Evolutionary conservation across 2,329 filamentous ascomycete genomes (phyloP), one percentile per base, ranked within the genome.

Genomic region (Diaporthe citri): DNA sequence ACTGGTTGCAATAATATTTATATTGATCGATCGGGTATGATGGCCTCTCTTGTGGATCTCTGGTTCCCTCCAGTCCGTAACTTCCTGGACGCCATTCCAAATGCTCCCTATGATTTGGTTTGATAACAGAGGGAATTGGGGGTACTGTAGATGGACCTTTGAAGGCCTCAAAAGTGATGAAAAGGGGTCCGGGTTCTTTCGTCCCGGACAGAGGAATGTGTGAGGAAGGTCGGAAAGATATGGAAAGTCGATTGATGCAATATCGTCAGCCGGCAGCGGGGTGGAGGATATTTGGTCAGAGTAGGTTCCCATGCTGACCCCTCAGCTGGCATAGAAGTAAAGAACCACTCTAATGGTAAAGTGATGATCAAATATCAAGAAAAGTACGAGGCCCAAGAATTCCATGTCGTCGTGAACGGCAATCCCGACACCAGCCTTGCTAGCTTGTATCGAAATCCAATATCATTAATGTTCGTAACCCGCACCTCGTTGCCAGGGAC

Each of bases 401-500:
- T 75, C 73, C 75, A 76, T 76, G 71, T 72, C 75, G 73, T 76
- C 75, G 73, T 76, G 73, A 76, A 70, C 69, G 73, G 70, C 73
- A 55, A 76, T 64, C 67, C 41, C 56, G 48, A 67, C 66, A 69
- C 69, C 69, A 48, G 73, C 69, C 46, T 72, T 41, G 64, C 31
- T 52, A 62, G 73, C 60, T 75, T 39, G 56, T 56, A 59, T 71
- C 73, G 73, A 71, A 72, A 71, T 69, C 48, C 48, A 57, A 67
- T 73, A 67, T 77, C 76, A 72, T 80, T 77, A 81, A 73, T 80
- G 77, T 80, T 90, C 88, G 80, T 90, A 90, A 76, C 88, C 88
- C 72, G 88, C 88, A 78, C 88, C 88, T 78, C 88, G 87, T 82
- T 90, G 88, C 88, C 88, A 90, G 77, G 88, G 87, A 82, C 87